phyloP scores from a whole-genome alignment of 2,329 filamentous ascomycete genomes.

The Verticillium tricorpus region DNA sequence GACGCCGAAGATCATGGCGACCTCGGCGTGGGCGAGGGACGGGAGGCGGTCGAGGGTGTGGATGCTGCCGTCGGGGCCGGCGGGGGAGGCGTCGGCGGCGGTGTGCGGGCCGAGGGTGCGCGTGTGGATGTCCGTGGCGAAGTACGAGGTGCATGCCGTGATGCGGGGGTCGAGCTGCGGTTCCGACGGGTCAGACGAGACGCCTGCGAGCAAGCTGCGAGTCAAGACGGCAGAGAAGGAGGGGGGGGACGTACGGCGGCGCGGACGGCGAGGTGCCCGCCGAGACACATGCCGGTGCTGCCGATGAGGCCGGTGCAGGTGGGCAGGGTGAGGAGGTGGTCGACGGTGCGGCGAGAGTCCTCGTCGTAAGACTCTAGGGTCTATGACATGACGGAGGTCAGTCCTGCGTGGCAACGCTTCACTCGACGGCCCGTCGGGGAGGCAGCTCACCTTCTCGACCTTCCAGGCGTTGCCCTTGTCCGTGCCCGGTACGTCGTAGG shows the following conservation, averaged over 20 bases:
- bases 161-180: constrained; percentile 67
- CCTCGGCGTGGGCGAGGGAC: constrained; percentile 74
- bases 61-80: constrained; percentile 31
- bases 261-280: constrained; percentile 73
- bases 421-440: background rate
- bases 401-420: background rate
- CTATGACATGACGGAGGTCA: constrained; percentile 32
- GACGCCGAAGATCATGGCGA: constrained; percentile 88
- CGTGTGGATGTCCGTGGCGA: constrained; percentile 86
- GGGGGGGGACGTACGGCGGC: constrained; percentile 39
- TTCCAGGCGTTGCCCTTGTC: constrained; percentile 86
- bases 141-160: constrained; percentile 76
- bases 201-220: background rate
- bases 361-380: constrained; percentile 83
- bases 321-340: constrained; percentile 64
- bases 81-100: constrained; percentile 40
- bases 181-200: background rate
- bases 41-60: constrained; percentile 51
- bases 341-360: constrained; percentile 64
- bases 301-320: constrained; percentile 79
- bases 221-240: background rate
- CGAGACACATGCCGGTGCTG: constrained; percentile 86
- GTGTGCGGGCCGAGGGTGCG: constrained; percentile 63
- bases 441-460: constrained; percentile 59
- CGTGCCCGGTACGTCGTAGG: constrained; percentile 84